These are phyloP conservation scores for Phytophthora megakarya DNA, from an alignment of 352 stramenopile species.

Conservation along the genomic window DNA sequence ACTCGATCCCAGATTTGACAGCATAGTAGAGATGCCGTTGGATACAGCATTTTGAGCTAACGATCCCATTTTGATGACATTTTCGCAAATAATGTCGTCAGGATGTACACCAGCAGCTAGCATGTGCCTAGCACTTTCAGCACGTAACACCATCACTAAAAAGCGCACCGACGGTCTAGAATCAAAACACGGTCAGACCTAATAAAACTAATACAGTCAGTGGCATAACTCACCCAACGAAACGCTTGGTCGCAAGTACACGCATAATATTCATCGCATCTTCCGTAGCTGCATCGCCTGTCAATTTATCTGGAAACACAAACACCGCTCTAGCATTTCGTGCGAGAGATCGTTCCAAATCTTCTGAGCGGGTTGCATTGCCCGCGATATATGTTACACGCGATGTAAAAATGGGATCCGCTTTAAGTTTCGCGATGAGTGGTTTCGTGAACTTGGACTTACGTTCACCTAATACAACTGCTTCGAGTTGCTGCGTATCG, in stretches of 20 bases:
- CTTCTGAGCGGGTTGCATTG: slow-evolving; percentile 64
- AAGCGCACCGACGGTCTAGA: slow-evolving; percentile 62
- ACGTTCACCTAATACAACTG: slow-evolving; percentile 71
- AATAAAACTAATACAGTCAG: background rate
- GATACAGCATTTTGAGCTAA: slow-evolving; percentile 79
- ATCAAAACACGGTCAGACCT: slow-evolving; percentile 18
- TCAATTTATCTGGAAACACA: slow-evolving; percentile 86
- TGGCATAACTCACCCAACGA: slow-evolving; percentile 57
- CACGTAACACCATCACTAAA: slow-evolving; percentile 77
- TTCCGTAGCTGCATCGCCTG: slow-evolving; percentile 69
- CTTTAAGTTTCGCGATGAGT: slow-evolving; percentile 73
- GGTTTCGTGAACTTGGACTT: slow-evolving; percentile 77
- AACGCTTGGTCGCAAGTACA: slow-evolving; percentile 70
- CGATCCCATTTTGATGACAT: slow-evolving; percentile 88
- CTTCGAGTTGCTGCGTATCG: slow-evolving; percentile 58
- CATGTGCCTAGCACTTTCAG: slow-evolving; percentile 81
- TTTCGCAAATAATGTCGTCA: slow-evolving; percentile 87
- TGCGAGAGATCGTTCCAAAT: slow-evolving; percentile 71
- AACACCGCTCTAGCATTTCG: slow-evolving; percentile 73
- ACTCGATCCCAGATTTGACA: slow-evolving; percentile 84
- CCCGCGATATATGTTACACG: slow-evolving; percentile 85
- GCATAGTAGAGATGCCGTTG: slow-evolving; percentile 82
- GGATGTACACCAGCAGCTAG: slow-evolving; percentile 72
- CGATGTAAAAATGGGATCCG: slow-evolving; percentile 78
- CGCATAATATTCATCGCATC: slow-evolving; percentile 88